Evolutionary conservation across 305 asterid species (phyloP).

Genomic region (Ilex paraguariensis): DNA sequence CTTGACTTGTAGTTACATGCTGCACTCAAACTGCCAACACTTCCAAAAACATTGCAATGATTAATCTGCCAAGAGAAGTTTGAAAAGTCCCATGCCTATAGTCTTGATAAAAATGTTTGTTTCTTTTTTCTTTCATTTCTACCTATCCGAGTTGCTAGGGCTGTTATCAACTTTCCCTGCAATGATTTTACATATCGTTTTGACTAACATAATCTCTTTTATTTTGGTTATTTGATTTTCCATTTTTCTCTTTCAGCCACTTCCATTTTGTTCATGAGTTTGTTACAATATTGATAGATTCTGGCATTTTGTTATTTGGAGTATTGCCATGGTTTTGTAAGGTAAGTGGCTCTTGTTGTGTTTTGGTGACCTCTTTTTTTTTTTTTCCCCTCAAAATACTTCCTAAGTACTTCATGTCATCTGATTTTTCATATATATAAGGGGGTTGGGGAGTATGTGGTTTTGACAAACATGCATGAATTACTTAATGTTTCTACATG

Average conservation of each 20-base stretch:
- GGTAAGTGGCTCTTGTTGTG: conserved; percentile 36
- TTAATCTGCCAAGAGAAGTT: conserved; percentile 90
- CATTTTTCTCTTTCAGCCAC: conserved; percentile 36
- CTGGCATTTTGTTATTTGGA: conserved; percentile 71
- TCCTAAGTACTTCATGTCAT: neutral
- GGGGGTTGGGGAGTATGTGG: too few relatives aligned
- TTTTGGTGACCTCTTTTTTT: conserved; percentile 7
- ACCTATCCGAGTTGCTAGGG: neutral
- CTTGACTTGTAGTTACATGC: conserved; percentile 85
- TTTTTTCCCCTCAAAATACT: neutral
- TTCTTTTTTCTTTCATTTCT: conserved; percentile 11
- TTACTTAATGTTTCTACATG: too few relatives aligned
- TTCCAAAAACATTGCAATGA: conserved; percentile 77
- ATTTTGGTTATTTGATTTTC: conserved; percentile 8
- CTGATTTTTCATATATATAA: conserved; percentile 8
- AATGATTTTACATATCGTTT: conserved; percentile 3
- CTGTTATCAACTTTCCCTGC: neutral
- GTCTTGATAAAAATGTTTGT: conserved; percentile 91
- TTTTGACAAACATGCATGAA: too few relatives aligned
- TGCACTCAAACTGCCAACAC: conserved; percentile 78
- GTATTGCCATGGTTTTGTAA: conserved; percentile 96
- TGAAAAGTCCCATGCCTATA: conserved; percentile 88
- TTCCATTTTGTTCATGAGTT: conserved; percentile 90
- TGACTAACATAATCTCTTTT: neutral
- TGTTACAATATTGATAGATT: conserved; percentile 75